Evolutionary conservation across 495 filamentous ascomycete genomes (phyloP).

Genomic region (Lasiosphaeria miniovina): DNA sequence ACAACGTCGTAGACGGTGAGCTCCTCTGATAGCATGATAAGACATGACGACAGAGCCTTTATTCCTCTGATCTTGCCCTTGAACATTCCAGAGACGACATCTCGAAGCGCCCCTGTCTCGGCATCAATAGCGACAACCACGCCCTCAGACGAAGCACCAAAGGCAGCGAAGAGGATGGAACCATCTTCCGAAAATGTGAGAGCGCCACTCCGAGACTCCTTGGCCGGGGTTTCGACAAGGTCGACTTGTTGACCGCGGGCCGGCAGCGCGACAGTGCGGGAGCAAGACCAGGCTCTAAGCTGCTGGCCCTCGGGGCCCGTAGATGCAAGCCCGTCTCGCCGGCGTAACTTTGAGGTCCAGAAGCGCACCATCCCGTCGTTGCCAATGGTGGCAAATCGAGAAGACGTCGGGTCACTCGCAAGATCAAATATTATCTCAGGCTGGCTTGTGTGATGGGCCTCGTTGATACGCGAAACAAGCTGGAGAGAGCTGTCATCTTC

Average conservation of each 20-base stretch:
- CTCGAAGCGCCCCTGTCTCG: constrained; percentile 50
- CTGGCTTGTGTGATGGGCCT: constrained; percentile 62
- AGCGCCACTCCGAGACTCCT: constrained; percentile 39
- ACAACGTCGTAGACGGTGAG: constrained; percentile 68
- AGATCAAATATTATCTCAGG: constrained; percentile 66
- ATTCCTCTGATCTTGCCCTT: constrained; percentile 52
- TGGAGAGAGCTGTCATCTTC: constrained; percentile 61
- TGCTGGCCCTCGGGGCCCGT: constrained; percentile 50
- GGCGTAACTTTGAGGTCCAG: constrained; percentile 69
- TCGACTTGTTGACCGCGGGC: constrained; percentile 40
- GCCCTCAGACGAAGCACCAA: constrained; percentile 41
- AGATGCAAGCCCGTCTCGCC: constrained; percentile 59
- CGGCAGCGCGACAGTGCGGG: constrained; percentile 55
- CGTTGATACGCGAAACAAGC: constrained; percentile 75
- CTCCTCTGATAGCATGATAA: constrained; percentile 61
- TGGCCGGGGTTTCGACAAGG: constrained; percentile 11
- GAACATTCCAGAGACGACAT: constrained; percentile 55
- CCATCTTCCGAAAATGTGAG: constrained; percentile 83
- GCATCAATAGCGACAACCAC: constrained; percentile 58
- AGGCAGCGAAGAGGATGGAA: constrained; percentile 69
- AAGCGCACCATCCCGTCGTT: constrained; percentile 71
- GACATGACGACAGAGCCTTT: constrained; percentile 55
- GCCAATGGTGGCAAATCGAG: constrained; percentile 80
- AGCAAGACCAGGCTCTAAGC: constrained; percentile 71
- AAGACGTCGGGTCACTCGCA: constrained; percentile 58